Base-by-base conservation (phyloP, 495 filamentous ascomycete genomes). In the Daldinia vernicosa region DNA sequence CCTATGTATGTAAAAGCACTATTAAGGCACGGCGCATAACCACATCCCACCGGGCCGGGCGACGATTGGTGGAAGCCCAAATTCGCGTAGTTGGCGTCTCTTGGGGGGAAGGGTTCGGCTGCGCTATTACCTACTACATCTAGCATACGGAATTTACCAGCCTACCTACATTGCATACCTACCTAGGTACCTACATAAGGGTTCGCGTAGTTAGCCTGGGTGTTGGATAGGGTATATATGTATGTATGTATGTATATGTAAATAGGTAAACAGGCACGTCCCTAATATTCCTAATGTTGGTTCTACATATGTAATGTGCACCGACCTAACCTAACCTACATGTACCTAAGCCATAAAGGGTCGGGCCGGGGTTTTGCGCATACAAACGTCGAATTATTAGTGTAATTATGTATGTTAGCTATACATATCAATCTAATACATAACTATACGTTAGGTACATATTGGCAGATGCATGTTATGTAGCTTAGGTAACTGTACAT, bases 71-170 rank as follows among this genome's bases (percentile, higher is more conserved):
- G 43, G 43, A 24, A 47, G 24, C 17, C 3, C 33, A 35, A 35
- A 4, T 14, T 35, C 33, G 14, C 33, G 12, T 9, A 22, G 43
- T 17, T 47, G 43, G 17, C 17, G 43, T 47, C 43, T n/a, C n/a
- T n/a, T 47, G 43, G 43, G 43, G 43, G 15, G 15, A 5, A 9
- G 6, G 5, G 5, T 47, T 47, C 43, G 43, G 43, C 43, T 47
- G 43, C 43, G 43, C 17, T 47, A 47, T 47, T 47, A 47, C 43
- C 24, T 47, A 47, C 43, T 47, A 47, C 43, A 47, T 47, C 43
- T 22, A 47, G 43, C 43, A 47, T 47, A 11, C 2, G 33, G 12
- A 14, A 35, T 35, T 12, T 35, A 35, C 32, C 32, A 33, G 32
- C 32, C 28, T 30, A 30, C 26, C 1, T 27, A 4, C 1, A 27